Evolutionary conservation across 1,284 basidiomycete genomes (phyloP).

Genomic region (Ceraceosorus guamensis): DNA sequence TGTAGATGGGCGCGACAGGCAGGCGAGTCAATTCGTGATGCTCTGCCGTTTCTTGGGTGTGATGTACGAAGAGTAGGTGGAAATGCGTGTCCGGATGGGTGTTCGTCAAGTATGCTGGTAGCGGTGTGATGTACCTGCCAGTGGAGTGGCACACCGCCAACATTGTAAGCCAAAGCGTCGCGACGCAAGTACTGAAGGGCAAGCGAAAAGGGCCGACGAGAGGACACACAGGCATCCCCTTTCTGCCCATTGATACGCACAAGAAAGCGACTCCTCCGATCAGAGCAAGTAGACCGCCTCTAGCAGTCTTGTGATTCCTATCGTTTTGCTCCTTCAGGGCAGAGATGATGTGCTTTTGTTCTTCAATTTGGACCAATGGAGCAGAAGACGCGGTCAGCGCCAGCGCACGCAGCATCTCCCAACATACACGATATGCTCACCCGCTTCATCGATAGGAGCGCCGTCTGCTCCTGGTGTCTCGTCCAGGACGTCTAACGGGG

Average conservation of each 20-base stretch:
- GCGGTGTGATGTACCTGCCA: slow-evolving; percentile 35
- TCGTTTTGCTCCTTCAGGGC: slow-evolving; percentile 32
- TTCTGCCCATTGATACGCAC: slow-evolving; percentile 8
- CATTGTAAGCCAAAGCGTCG: not conserved
- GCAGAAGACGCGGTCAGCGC: not conserved
- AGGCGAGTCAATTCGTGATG: slow-evolving; percentile 43
- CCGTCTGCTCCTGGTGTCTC: slow-evolving; percentile 14
- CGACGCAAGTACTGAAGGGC: not conserved
- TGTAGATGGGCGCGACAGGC: slow-evolving; percentile 44
- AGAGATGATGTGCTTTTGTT: slow-evolving; percentile 36
- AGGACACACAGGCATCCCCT: not conserved
- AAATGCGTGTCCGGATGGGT: slow-evolving; percentile 44
- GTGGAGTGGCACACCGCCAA: not conserved
- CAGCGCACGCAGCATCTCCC: not conserved
- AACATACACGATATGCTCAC: slow-evolving; percentile 5
- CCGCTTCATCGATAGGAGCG: slow-evolving; percentile 15
- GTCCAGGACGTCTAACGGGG: slow-evolving; percentile 14
- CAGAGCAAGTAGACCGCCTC: slow-evolving; percentile 28
- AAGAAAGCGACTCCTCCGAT: slow-evolving; percentile 24
- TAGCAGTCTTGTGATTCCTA: slow-evolving; percentile 39
- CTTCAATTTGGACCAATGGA: slow-evolving; percentile 7
- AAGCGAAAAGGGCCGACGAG: not conserved
- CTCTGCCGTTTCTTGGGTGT: slow-evolving; percentile 35
- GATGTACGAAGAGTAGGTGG: slow-evolving; percentile 26
- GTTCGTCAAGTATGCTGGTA: slow-evolving; percentile 40